Evolutionary conservation across 176 grass and related monocot genomes (phyloP).

Genomic region (Triticum turgidum): DNA sequence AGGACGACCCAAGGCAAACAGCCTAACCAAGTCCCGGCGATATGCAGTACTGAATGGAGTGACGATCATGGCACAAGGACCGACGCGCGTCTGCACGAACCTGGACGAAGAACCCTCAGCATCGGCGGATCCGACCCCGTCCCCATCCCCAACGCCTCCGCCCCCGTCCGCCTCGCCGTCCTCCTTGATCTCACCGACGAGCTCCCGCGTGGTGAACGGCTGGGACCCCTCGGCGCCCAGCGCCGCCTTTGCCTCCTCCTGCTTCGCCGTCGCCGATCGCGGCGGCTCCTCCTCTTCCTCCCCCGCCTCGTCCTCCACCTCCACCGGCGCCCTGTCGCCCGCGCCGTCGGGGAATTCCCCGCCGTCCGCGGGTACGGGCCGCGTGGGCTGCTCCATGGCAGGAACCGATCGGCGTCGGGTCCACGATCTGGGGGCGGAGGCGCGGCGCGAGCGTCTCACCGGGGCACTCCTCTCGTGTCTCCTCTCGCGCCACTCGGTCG

Average conservation of each 20-base stretch:
- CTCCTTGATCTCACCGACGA: slow-evolving; percentile 84
- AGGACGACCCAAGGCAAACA: background rate
- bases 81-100: slow-evolving; percentile 25
- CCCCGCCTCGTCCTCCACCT: slow-evolving; percentile 3
- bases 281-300: slow-evolving; percentile 44
- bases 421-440: slow-evolving; percentile 20
- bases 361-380: background rate
- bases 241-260: slow-evolving; percentile 39
- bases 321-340: slow-evolving; percentile 11
- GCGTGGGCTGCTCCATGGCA: slow-evolving; percentile 37
- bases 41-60: background rate
- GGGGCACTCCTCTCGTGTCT: background rate
- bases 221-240: slow-evolving; percentile 50
- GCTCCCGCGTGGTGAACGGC: slow-evolving; percentile 74
- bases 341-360: slow-evolving; percentile 27
- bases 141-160: slow-evolving; percentile 30
- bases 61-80: slow-evolving; percentile 6
- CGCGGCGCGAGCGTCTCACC: slow-evolving; percentile 26
- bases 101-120: slow-evolving; percentile 66
- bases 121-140: slow-evolving; percentile 40
- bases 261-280: slow-evolving; percentile 46
- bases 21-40: background rate
- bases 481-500: background rate
- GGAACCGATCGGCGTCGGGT: background rate
- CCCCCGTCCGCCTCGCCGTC: slow-evolving; percentile 39